Evolutionary conservation across 2,329 filamentous ascomycete genomes (phyloP).

Genomic region (Geoglossum cookeanum): DNA sequence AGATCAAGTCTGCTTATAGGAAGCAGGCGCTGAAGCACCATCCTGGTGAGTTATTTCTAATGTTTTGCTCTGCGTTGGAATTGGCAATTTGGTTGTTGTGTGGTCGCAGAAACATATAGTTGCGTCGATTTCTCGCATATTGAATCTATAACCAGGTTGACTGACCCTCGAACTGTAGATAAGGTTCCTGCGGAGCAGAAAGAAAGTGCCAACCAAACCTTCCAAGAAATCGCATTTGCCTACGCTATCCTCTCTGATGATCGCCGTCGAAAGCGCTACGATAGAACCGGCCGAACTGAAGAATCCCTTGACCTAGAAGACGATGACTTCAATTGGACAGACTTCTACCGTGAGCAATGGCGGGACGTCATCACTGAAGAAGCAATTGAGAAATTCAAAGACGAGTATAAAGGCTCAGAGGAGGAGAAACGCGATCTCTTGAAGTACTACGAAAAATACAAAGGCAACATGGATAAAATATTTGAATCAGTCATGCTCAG

Average conservation of each 20-base stretch:
- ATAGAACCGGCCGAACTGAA: slow-evolving; percentile 72
- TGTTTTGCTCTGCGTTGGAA: not conserved
- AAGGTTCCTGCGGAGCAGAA: slow-evolving; percentile 54
- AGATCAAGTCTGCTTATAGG: slow-evolving; percentile 81
- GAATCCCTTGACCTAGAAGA: slow-evolving; percentile 53
- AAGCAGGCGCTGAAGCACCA: slow-evolving; percentile 79
- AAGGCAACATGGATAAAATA: slow-evolving; percentile 58
- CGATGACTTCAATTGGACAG: slow-evolving; percentile 68
- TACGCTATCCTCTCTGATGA: slow-evolving; percentile 83
- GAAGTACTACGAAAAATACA: slow-evolving; percentile 48
- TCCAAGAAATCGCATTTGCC: slow-evolving; percentile 83
- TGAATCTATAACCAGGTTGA: not conserved
- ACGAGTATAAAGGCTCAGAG: slow-evolving; percentile 65
- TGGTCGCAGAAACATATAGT: slow-evolving; percentile 2
- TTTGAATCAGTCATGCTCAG: slow-evolving; percentile 80
- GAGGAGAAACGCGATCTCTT: slow-evolving; percentile 70
- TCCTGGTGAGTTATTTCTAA: slow-evolving; percentile 27
- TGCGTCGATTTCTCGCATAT: too few species aligned
- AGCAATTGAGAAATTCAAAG: slow-evolving; percentile 55
- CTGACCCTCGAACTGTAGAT: slow-evolving; percentile 32
- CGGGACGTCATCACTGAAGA: slow-evolving; percentile 54
- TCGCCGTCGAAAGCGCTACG: slow-evolving; percentile 65
- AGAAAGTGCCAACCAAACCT: slow-evolving; percentile 54
- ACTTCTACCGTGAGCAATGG: slow-evolving; percentile 76
- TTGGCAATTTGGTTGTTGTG: not conserved